These are phyloP conservation scores for Phytophthora pluvialis DNA, from an alignment of 352 stramenopile species.

Conservation along the genomic window DNA sequence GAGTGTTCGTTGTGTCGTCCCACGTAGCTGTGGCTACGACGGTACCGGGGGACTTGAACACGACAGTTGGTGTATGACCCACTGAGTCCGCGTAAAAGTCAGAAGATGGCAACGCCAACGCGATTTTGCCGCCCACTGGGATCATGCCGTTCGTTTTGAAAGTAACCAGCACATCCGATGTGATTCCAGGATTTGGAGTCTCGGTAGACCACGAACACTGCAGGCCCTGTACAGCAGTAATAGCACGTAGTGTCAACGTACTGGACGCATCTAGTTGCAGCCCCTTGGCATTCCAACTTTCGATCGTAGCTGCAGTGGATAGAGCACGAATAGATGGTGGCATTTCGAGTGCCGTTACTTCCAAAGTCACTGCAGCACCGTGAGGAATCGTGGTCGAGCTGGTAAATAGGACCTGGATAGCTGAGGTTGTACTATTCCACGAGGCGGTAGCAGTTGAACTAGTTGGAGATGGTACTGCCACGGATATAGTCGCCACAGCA, in stretches of 20 bases:
- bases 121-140: conserved; percentile 45
- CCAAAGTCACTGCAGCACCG: conserved; percentile 36
- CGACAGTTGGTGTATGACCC: conserved; percentile 26
- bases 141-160: conserved; percentile 58
- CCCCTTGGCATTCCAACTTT: conserved; percentile 51
- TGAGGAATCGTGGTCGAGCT: conserved; percentile 37
- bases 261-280: conserved; percentile 51
- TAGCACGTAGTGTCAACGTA: conserved; percentile 34
- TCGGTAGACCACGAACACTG: conserved; percentile 43
- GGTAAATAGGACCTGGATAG: conserved; percentile 49
- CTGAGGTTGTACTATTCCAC: conserved; percentile 42
- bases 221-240: conserved; percentile 50
- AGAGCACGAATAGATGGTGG: conserved; percentile 48
- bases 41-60: conserved; percentile 34
- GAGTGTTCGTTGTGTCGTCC: conserved; percentile 16
- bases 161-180: conserved; percentile 45
- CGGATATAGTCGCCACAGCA: conserved; percentile 26
- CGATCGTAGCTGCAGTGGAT: conserved; percentile 39
- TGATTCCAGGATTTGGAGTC: conserved; percentile 55
- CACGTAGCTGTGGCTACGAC: conserved; percentile 32
- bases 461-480: conserved; percentile 27
- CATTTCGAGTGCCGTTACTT: conserved; percentile 52
- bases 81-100: conserved; percentile 49
- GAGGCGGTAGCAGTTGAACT: conserved; percentile 41
- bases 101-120: conserved; percentile 36